Evolutionary conservation across 2,329 filamentous ascomycete species (phyloP), one percentile per base, ranked within the genome.

Genomic region (Alternaria ventricosa): DNA sequence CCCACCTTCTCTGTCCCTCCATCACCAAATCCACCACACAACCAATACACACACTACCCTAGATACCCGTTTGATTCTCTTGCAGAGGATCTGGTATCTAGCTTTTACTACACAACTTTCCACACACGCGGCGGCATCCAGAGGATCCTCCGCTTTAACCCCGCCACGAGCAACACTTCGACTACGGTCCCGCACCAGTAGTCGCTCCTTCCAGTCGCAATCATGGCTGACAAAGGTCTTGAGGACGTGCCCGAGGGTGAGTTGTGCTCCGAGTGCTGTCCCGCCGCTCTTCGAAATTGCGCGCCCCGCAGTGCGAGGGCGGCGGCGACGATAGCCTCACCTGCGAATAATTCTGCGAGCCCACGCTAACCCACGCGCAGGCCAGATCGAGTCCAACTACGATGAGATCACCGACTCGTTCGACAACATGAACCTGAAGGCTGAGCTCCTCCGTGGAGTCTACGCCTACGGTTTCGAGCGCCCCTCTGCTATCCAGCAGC

Each of bases 381-480:
- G 91, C 85, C 94, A 97, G 87, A 99, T 99, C 89, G 96, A 99
- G 89, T 97, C 94, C 82, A 99, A 99, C 93, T 99, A 98, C 87
- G 96, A 99, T 89, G 94, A 98, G 89, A 94, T 95, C 80, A 95
- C 96, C 85, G 96, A 99, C 86, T 97, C 94, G 68, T 99, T 99
- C 86, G 96, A 99, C 86, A 89, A 94, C 79, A 99, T 99, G 96
- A 91, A 90, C 86, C 89, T 99, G 80, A 97, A 96, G 90, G 82
- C 93, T 72, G 96, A 99, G 88, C 92, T 99, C 81, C 93, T 99
- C 82, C 94, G 96, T 86, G 96, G 92, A 87, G 93, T 99, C 84
- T 99, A 98, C 85, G 96, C 96, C 83, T 99, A 99, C 84, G 96
- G 96, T 92, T 99, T 99, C 87, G 96, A 99, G 90, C 94, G 96